These are phyloP conservation scores for Fusarium aywerte DNA, from an alignment of 2,329 filamentous ascomycete species.

Conservation along the genomic window DNA sequence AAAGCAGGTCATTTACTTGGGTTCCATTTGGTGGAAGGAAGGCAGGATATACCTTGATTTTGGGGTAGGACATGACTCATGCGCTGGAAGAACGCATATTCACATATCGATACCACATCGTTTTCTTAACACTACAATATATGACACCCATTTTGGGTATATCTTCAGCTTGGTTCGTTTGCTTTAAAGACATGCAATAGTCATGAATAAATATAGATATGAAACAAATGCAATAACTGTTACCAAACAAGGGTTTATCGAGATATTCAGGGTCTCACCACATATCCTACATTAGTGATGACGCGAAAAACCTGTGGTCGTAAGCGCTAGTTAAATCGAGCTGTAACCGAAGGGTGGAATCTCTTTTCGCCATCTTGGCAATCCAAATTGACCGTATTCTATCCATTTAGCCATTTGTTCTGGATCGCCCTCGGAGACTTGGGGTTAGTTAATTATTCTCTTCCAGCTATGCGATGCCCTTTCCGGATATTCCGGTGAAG, in stretches of 20 bases:
- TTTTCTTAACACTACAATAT: conserved; percentile 31
- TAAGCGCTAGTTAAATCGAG: conserved; percentile 15
- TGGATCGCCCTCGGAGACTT: neutral
- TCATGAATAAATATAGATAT: neutral
- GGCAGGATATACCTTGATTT: conserved; percentile 37
- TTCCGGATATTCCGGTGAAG: conserved; percentile 14
- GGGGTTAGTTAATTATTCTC: neutral
- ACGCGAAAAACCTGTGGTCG: neutral
- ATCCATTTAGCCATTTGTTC: neutral
- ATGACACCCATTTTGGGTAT: conserved; percentile 15
- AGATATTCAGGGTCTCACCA: neutral
- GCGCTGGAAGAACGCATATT: conserved; percentile 38
- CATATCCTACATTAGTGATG: neutral
- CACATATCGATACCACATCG: conserved; percentile 46
- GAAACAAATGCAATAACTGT: neutral
- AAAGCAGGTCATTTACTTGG: conserved; percentile 25
- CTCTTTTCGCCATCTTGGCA: neutral
- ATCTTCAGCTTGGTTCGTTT: neutral
- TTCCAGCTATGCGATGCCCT: neutral
- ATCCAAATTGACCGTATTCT: neutral
- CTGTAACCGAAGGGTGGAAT: neutral
- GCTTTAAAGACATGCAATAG: too few species aligned
- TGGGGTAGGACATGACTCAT: conserved; percentile 29
- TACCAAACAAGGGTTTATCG: neutral
- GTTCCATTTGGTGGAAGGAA: conserved; percentile 10